Conservation (phyloP, 768 basidiomycete species). For the Hypsizygus marmoreus region DNA sequence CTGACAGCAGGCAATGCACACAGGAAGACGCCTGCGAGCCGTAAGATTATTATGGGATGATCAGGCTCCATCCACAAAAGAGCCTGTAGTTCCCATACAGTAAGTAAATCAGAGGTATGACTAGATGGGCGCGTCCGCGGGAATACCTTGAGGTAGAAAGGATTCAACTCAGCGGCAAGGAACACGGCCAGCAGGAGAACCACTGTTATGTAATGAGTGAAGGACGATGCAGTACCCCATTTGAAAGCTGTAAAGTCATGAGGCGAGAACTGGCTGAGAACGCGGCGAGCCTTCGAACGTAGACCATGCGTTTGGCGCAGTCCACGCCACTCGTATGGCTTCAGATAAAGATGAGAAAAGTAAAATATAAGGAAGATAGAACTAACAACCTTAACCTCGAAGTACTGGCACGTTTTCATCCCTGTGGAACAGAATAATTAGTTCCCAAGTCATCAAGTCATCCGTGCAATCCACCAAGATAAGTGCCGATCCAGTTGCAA, state of each 20-base stretch:
- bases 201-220: slow-evolving; percentile 73
- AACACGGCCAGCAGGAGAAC: slow-evolving; percentile 77
- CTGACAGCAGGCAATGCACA: slow-evolving; percentile 87
- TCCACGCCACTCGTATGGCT: slow-evolving; percentile 89
- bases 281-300: slow-evolving; percentile 76
- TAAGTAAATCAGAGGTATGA: slow-evolving; percentile 6
- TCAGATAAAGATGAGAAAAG: slow-evolving; percentile 17
- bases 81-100: slow-evolving; percentile 34
- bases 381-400: slow-evolving; percentile 76
- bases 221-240: slow-evolving; percentile 79
- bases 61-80: slow-evolving; percentile 88
- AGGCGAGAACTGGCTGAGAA: slow-evolving; percentile 82
- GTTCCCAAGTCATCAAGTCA: slow-evolving; percentile 7
- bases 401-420: slow-evolving; percentile 85
- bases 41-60: slow-evolving; percentile 78
- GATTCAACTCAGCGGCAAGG: slow-evolving; percentile 82
- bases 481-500: slow-evolving; percentile 89
- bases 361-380: slow-evolving; percentile 8
- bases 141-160: slow-evolving; percentile 83
- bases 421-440: slow-evolving; percentile 41
- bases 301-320: slow-evolving; percentile 76
- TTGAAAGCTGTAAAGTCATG: slow-evolving; percentile 88
- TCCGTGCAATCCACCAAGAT: slow-evolving; percentile 54
- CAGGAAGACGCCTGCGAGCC: slow-evolving; percentile 75
- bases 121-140: slow-evolving; percentile 2